phyloP scores from a whole-genome alignment of 2,329 filamentous ascomycete genomes.

The Fusarium sp. region DNA sequence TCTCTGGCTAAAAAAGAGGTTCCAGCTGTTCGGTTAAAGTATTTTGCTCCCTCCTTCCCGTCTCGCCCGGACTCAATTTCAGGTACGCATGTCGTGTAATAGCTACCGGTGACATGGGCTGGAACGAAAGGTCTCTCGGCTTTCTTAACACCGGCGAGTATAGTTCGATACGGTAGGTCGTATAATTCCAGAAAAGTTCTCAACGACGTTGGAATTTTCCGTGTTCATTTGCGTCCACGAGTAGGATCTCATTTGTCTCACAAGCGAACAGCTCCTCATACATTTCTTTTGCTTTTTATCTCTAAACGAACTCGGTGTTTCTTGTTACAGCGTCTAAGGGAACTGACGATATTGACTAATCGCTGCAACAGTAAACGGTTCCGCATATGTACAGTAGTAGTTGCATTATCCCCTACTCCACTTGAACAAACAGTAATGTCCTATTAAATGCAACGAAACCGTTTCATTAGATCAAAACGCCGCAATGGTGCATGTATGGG shows the following conservation, averaged over 20 bases:
- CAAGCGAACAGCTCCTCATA: neutral
- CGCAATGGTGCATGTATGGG: slow-evolving; percentile 1
- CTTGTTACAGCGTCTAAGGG: neutral
- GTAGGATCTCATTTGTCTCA: neutral
- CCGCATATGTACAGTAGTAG: neutral
- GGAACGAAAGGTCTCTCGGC: neutral
- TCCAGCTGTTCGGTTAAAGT: neutral
- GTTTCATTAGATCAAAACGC: slow-evolving; percentile 3
- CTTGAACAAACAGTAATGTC: neutral
- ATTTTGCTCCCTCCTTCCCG: neutral
- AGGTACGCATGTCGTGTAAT: neutral
- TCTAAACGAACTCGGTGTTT: neutral
- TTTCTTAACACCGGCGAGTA: neutral
- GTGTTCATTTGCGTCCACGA: neutral
- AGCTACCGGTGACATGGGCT: neutral
- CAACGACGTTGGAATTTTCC: neutral
- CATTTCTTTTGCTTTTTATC: neutral
- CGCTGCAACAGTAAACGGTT: neutral
- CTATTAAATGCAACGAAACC: neutral
- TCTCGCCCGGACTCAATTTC: neutral
- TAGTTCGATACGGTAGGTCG: neutral
- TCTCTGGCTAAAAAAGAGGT: neutral
- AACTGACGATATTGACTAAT: neutral
- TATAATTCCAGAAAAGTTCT: neutral
- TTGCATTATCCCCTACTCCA: rapidly evolving